Conservation (phyloP, 1,139 yeast genomes). For the Meyerozyma guilliermondii region DNA sequence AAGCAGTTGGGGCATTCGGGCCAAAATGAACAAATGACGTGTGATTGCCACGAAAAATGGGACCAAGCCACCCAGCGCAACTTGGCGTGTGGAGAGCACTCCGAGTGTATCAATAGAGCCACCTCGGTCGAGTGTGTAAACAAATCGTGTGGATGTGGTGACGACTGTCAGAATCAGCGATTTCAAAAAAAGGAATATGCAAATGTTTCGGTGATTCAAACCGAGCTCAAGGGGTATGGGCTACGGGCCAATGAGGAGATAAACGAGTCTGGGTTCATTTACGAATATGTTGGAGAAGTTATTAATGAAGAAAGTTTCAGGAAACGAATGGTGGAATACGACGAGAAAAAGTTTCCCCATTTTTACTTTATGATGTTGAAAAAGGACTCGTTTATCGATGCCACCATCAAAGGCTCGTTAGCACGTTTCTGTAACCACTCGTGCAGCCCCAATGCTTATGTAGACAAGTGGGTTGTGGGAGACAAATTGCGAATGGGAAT, state of each 20-base stretch:
- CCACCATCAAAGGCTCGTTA: slow-evolving; percentile 80
- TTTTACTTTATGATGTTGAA: slow-evolving; percentile 97
- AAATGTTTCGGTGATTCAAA: slow-evolving; percentile 66
- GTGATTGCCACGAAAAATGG: slow-evolving; percentile 70
- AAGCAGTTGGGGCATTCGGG: slow-evolving; percentile 64
- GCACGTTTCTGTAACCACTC: slow-evolving; percentile 95
- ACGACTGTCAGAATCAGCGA: slow-evolving; percentile 78
- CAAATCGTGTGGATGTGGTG: slow-evolving; percentile 70
- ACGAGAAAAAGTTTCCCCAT: slow-evolving; percentile 66
- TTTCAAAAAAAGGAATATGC: slow-evolving; percentile 77
- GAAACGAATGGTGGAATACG: slow-evolving; percentile 70
- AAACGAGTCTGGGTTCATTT: slow-evolving; percentile 64
- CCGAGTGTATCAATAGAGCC: slow-evolving; percentile 86
- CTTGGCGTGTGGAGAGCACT: slow-evolving; percentile 77
- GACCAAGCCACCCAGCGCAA: slow-evolving; percentile 35
- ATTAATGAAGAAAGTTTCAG: slow-evolving; percentile 72
- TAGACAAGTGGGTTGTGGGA: slow-evolving; percentile 96
- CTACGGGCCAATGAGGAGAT: slow-evolving; percentile 63
- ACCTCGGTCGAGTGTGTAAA: slow-evolving; percentile 90
- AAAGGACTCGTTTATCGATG: slow-evolving; percentile 89
- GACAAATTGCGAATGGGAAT: slow-evolving; percentile 91
- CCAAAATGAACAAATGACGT: slow-evolving; percentile 73
- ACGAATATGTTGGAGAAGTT: slow-evolving; percentile 93
- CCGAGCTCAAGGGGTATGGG: slow-evolving; percentile 87
- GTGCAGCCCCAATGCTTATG: slow-evolving; percentile 89